Conservation (phyloP, 2,329 filamentous ascomycete species). For the Fusarium concolor region DNA sequence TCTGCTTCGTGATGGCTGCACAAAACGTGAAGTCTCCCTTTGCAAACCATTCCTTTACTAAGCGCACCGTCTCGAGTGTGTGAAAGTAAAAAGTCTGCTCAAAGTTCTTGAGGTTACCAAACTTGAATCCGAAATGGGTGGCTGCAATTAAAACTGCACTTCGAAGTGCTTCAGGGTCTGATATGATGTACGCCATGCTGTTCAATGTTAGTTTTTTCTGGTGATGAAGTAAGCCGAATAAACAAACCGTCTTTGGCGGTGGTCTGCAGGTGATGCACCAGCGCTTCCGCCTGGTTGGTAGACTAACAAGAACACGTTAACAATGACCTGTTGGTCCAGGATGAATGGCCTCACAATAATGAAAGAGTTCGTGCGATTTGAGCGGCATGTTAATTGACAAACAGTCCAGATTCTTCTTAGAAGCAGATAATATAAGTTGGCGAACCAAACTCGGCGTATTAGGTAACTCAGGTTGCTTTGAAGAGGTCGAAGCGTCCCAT, state of each 20-base stretch:
- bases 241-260: neutral
- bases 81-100: slow-evolving; percentile 22
- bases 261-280: neutral
- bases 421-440: too few species aligned
- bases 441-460: too few species aligned
- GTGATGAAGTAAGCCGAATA: too few species aligned
- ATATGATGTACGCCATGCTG: slow-evolving; percentile 4
- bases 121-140: slow-evolving; percentile 19
- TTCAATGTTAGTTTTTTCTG: accelerated
- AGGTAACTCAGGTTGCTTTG: too few species aligned
- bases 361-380: too few species aligned
- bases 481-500: too few species aligned
- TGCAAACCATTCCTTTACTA: slow-evolving; percentile 14
- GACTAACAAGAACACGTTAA: neutral
- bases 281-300: neutral
- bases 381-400: too few species aligned
- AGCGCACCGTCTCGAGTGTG: slow-evolving; percentile 9
- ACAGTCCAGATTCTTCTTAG: too few species aligned
- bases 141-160: slow-evolving; percentile 16
- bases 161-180: slow-evolving; percentile 13
- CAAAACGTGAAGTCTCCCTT: neutral
- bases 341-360: too few species aligned
- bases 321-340: too few species aligned
- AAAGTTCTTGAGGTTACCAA: neutral
- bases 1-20: slow-evolving; percentile 5